Evolutionary conservation across 1,284 basidiomycete species (phyloP), one percentile per base, ranked within the genome.

Genomic region (Leccinum subrobustum): DNA sequence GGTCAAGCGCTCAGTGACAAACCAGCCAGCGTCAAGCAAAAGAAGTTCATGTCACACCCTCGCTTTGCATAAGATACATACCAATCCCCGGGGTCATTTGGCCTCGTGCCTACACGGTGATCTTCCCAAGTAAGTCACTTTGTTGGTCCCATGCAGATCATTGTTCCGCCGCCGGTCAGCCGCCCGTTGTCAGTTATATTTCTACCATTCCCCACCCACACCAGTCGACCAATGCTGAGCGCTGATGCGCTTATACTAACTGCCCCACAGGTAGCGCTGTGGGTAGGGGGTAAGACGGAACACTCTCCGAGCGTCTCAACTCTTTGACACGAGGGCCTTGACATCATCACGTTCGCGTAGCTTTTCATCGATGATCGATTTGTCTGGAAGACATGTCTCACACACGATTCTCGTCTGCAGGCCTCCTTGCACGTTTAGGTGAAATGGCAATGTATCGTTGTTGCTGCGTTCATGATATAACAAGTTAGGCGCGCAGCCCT

Each of bases 401-500:
- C 12, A 20, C 48, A 9, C 6, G 18, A 37, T 52, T 31, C 6
- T 23, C 3, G 18, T 6, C 31, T 23, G 27, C 47, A 27, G 23
- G 35, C 11, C 27, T 25, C 20, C 47, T 31, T 16, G 33, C 33
- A 33, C 29, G 55, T n/a, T 23, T 8, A 23, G 25, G 57, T 57
- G 54, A 20, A 20, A 47, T 18, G 42, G 18, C 18, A 44, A 20
- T 6, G 9, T 20, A 47, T 2, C 18, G 25, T 8, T 31, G 20
- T 27, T 52, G 25, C 14, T 37, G 35, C 58, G 37, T 52, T 54
- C 48, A 52, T 33, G 18, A 14, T 44, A 50, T 69, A 63, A 57
- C 47, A 48, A 35, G 48, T 67, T 54, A 33, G 51, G 52, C 47
- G 9, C 4, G n/a, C n/a, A 29, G 20, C 39, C 23, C 39, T 20